Evolutionary conservation across 108 stramenopile species (phyloP).

Genomic region (Pseudonitzschia multiseries): DNA sequence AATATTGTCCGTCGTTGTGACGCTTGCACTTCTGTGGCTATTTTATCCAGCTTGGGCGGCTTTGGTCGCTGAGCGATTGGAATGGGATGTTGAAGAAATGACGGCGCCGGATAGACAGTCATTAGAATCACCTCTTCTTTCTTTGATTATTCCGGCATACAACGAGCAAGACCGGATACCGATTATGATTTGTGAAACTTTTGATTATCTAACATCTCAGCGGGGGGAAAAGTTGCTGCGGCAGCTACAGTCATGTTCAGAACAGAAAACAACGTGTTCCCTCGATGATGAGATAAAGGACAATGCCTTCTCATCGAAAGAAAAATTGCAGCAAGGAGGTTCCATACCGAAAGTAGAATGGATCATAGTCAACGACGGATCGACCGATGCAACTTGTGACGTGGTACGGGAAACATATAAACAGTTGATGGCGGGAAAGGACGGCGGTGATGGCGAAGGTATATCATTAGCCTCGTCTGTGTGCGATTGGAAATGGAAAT

Average conservation of each 20-base stretch:
- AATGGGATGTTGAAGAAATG: conserved; percentile 25
- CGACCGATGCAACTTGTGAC: conserved; percentile 60
- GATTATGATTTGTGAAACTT: conserved; percentile 76
- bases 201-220: conserved; percentile 54
- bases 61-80: conserved; percentile 7
- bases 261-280: conserved; percentile 4
- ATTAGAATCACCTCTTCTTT: conserved; percentile 39
- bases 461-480: not conserved
- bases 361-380: conserved; percentile 86
- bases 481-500: conserved; percentile 28
- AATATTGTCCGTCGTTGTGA: conserved; percentile 1
- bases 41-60: conserved; percentile 26
- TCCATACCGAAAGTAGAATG: conserved; percentile 46
- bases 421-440: conserved; percentile 27
- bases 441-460: conserved; percentile 10
- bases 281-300: not conserved
- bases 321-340: not conserved
- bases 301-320: not conserved
- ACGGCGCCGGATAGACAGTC: not conserved
- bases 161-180: conserved; percentile 92
- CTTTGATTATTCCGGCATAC: conserved; percentile 94
- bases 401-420: conserved; percentile 34
- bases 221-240: conserved; percentile 15
- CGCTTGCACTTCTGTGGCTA: conserved; percentile 23
- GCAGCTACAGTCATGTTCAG: conserved; percentile 6